Percentiles rank a stretch among this genome's conserved stretches.
Evolutionary conservation across 352 stramenopile genomes (phyloP).

Genomic region (Phytopythium litorale): DNA sequence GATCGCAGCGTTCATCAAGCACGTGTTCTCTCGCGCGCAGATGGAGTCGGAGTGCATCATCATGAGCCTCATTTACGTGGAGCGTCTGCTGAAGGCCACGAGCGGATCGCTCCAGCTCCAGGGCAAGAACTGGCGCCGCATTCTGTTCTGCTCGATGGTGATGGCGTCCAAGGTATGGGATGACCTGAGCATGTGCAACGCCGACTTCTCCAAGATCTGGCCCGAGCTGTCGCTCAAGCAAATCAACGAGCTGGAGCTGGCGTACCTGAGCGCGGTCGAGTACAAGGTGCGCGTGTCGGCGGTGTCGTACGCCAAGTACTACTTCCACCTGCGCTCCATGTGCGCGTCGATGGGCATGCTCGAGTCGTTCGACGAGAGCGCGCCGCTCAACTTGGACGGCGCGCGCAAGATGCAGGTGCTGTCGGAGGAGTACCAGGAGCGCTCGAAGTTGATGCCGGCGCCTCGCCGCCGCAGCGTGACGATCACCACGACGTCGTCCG

Average conservation of each 20-base stretch:
- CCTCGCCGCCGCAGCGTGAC: conserved; percentile 74
- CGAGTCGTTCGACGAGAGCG: conserved; percentile 68
- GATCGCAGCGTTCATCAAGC: conserved; percentile 92
- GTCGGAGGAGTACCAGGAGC: conserved; percentile 85
- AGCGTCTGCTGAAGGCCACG: conserved; percentile 92
- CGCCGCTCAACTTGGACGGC: conserved; percentile 75
- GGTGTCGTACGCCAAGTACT: conserved; percentile 92
- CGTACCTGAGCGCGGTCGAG: conserved; percentile 88
- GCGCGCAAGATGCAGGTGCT: conserved; percentile 86
- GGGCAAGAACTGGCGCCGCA: conserved; percentile 90
- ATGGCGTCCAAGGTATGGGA: conserved; percentile 98
- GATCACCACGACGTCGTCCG: conserved; percentile 57
- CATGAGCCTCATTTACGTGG: conserved; percentile 97
- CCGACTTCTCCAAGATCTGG: conserved; percentile 94
- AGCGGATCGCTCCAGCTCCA: conserved; percentile 74
- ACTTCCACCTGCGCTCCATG: conserved; percentile 96
- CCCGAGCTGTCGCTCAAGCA: conserved; percentile 88
- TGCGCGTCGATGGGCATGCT: conserved; percentile 87
- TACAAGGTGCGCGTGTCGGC: conserved; percentile 88
- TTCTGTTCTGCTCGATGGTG: conserved; percentile 96
- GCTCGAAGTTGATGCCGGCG: conserved; percentile 68
- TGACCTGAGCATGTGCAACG: conserved; percentile 97
- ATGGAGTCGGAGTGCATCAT: conserved; percentile 98
- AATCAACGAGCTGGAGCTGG: conserved; percentile 96
- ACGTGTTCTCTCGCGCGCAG: conserved; percentile 89